phyloP scores from a whole-genome alignment of 2,329 filamentous ascomycete species.

The Penicillium palitans region DNA sequence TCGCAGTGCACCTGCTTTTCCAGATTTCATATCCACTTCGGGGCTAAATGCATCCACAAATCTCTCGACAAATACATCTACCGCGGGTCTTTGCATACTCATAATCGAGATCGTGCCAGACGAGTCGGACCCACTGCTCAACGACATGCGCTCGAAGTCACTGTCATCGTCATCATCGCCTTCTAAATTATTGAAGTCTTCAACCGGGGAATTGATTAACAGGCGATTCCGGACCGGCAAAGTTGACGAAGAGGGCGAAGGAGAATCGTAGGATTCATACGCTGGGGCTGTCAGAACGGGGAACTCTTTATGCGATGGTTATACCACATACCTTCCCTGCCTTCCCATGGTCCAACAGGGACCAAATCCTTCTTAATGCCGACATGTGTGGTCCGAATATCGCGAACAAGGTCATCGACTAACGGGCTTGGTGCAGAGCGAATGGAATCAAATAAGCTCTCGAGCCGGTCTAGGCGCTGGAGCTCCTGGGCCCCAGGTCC shows the following conservation, averaged over 20 bases:
- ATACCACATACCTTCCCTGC: conserved; percentile 25
- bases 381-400: conserved; percentile 29
- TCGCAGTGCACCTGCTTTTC: conserved; percentile 39
- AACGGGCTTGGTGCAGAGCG: conserved; percentile 33
- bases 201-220: neutral
- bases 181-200: conserved; percentile 18
- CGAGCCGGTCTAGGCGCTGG: conserved; percentile 33
- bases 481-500: conserved; percentile 21
- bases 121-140: conserved; percentile 28
- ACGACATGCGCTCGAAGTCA: conserved; percentile 21
- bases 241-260: conserved; percentile 4
- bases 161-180: conserved; percentile 16
- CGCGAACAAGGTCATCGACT: conserved; percentile 34
- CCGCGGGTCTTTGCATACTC: conserved; percentile 25
- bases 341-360: conserved; percentile 27
- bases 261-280: conserved; percentile 17
- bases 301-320: neutral
- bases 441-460: conserved; percentile 37
- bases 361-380: conserved; percentile 20
- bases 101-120: conserved; percentile 26
- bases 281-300: conserved; percentile 10
- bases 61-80: conserved; percentile 41
- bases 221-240: conserved; percentile 13
- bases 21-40: conserved; percentile 36
- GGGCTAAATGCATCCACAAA: conserved; percentile 45